Conservation (phyloP, 768 basidiomycete genomes). For the Lactarius hengduanensis region DNA sequence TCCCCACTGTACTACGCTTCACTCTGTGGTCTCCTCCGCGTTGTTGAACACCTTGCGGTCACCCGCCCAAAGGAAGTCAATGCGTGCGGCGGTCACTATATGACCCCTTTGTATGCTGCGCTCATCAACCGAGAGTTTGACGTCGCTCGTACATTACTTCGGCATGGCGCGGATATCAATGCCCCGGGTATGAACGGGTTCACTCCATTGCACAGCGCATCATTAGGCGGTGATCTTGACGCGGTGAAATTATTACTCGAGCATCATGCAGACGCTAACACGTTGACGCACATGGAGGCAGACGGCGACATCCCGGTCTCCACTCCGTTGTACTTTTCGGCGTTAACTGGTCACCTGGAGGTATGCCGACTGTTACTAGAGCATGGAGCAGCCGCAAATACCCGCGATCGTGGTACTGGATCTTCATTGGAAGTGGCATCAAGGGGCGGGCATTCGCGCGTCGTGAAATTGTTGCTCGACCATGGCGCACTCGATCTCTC, state of each 20-base stretch:
- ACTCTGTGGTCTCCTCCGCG: neutral
- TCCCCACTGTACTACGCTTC: constrained; percentile 10
- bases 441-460: too few species aligned
- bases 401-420: too few species aligned
- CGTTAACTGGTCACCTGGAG: too few species aligned
- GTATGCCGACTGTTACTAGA: too few species aligned
- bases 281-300: too few species aligned
- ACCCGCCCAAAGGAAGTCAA: neutral
- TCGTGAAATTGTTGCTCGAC: too few species aligned
- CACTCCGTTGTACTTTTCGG: too few species aligned
- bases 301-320: too few species aligned
- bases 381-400: too few species aligned
- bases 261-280: neutral
- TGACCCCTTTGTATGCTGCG: neutral
- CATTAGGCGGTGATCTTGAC: neutral
- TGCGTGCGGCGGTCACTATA: neutral
- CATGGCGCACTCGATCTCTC: too few species aligned
- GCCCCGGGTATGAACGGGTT: neutral
- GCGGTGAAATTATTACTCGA: neutral
- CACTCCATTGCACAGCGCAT: constrained; percentile 3
- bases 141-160: neutral
- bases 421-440: too few species aligned
- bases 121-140: neutral
- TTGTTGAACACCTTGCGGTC: constrained; percentile 1
- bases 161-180: neutral